Conservation (phyloP, 768 basidiomycete species). For the Termitomyces sp. region DNA sequence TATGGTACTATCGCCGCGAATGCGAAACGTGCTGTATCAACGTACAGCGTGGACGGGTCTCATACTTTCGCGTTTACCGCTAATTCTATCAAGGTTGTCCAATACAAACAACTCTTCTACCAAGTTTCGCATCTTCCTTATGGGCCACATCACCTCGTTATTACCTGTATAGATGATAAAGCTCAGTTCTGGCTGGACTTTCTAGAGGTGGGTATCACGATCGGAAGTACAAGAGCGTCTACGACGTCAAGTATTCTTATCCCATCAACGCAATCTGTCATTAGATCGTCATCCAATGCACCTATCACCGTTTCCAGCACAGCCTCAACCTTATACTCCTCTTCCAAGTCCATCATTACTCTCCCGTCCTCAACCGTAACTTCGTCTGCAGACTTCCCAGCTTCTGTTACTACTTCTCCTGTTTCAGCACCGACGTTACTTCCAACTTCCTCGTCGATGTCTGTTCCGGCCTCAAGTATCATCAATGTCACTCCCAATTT, state of each 20-base stretch:
- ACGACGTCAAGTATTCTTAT: neutral
- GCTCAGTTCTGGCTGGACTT: constrained; percentile 13
- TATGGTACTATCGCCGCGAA: constrained; percentile 10
- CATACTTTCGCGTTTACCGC: neutral
- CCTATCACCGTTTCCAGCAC: neutral
- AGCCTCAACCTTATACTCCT: neutral
- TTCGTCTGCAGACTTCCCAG: neutral
- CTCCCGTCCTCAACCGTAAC: neutral
- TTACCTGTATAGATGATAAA: neutral
- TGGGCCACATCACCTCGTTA: constrained; percentile 7
- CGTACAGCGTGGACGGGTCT: constrained; percentile 12
- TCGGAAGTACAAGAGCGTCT: neutral
- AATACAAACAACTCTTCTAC: constrained; percentile 9
- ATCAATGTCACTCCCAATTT: constrained; percentile 3
- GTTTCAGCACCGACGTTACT: neutral
- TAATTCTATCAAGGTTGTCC: neutral
- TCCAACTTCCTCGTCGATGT: neutral
- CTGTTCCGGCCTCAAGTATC: neutral
- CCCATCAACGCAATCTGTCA: neutral
- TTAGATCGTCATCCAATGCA: neutral
- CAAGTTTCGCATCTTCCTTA: constrained; percentile 1
- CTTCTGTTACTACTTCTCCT: neutral
- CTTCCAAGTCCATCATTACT: neutral
- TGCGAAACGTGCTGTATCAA: constrained; percentile 1
- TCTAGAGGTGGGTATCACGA: neutral